Percentiles rank a stretch among this genome's conserved stretches.
These are phyloP conservation scores for Diaporthe sp. DNA, from an alignment of 2,329 filamentous ascomycete genomes.

Conservation along the genomic window DNA sequence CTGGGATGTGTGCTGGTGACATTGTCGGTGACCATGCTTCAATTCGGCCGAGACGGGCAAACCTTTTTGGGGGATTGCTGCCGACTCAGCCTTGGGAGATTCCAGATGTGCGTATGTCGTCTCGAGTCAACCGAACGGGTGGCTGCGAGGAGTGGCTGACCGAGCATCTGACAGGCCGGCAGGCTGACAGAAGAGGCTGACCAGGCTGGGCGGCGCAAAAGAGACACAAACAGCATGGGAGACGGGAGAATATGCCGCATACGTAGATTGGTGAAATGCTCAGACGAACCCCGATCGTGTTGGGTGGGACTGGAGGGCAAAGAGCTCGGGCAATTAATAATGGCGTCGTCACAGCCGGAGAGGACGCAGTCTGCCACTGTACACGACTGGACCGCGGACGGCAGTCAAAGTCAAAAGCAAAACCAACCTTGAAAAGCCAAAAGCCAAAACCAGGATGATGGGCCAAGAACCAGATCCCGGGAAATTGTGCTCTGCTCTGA, in stretches of 20 bases:
- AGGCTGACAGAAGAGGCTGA: constrained; percentile 11
- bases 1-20: constrained; percentile 1
- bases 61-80: neutral
- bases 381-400: neutral
- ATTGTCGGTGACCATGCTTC: neutral
- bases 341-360: neutral
- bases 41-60: constrained; percentile 19
- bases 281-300: constrained; percentile 19
- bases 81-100: neutral
- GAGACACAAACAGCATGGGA: neutral
- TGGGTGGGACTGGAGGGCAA: constrained; percentile 2
- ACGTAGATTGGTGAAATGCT: constrained; percentile 9
- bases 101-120: neutral
- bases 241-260: neutral
- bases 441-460: constrained; percentile 21
- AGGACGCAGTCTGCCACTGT: neutral
- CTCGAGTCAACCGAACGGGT: constrained; percentile 1
- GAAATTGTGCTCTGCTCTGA: constrained; percentile 14
- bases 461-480: neutral
- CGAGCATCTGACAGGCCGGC: neutral
- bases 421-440: constrained; percentile 24
- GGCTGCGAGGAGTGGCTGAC: constrained; percentile 8
- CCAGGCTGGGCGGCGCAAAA: neutral
- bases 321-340: constrained; percentile 11
- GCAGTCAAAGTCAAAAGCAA: constrained; percentile 27